Evolutionary conservation across 1,139 yeast genomes (phyloP).

Genomic region (Yamadazyma siamensis): DNA sequence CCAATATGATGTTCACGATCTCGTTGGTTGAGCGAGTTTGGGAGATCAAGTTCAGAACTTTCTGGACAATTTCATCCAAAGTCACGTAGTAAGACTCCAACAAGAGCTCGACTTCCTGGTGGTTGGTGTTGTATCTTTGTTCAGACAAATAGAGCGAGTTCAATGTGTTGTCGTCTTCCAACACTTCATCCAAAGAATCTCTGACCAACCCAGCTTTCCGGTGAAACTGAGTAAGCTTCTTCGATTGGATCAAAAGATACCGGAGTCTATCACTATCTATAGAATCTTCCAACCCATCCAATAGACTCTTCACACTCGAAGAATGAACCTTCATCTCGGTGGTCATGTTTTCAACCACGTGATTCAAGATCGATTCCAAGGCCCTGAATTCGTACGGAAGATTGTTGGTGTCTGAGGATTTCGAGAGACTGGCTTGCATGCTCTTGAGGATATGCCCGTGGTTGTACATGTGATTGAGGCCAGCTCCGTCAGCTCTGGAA

Average conservation of each 20-base stretch:
- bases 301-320: conserved; percentile 35
- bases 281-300: conserved; percentile 36
- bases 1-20: conserved; percentile 43
- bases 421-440: conserved; percentile 25
- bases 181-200: conserved; percentile 36
- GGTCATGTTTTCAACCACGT: conserved; percentile 35
- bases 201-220: conserved; percentile 39
- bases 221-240: conserved; percentile 43
- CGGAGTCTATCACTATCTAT: conserved; percentile 39
- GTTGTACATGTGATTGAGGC: conserved; percentile 34
- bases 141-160: conserved; percentile 40
- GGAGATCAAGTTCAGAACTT: conserved; percentile 35
- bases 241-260: conserved; percentile 40
- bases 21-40: conserved; percentile 48
- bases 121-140: conserved; percentile 29
- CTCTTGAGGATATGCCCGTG: conserved; percentile 35
- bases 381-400: conserved; percentile 46
- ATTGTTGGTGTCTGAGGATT: conserved; percentile 19
- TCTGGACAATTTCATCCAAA: conserved; percentile 45
- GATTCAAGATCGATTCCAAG: conserved; percentile 38
- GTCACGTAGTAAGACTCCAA: conserved; percentile 44
- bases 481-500: conserved; percentile 16
- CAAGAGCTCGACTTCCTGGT: conserved; percentile 42
- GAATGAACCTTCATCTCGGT: conserved; percentile 45
- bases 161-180: conserved; percentile 40